phyloP scores from a whole-genome alignment of 2,329 filamentous ascomycete genomes.

The Trichophyton benhamiae region DNA sequence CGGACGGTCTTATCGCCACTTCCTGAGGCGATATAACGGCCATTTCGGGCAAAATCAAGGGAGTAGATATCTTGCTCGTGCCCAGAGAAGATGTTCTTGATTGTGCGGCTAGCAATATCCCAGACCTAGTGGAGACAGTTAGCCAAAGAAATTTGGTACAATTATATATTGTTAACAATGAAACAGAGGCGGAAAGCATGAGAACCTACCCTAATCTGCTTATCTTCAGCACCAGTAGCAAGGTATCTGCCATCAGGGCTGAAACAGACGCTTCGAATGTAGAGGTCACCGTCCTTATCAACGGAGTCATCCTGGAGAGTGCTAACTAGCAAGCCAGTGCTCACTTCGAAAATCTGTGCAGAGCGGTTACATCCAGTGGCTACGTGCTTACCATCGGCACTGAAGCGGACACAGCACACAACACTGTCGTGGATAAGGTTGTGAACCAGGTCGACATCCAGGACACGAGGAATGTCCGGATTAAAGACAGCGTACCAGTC shows the following conservation, averaged over 20 bases:
- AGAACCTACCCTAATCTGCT: slow-evolving; percentile 72
- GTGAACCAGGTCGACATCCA: slow-evolving; percentile 90
- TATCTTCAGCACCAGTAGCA: slow-evolving; percentile 93
- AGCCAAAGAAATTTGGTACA: background rate
- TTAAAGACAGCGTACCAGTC: slow-evolving; percentile 99
- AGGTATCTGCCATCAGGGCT: slow-evolving; percentile 90
- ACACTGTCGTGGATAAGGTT: slow-evolving; percentile 90
- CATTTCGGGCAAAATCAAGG: slow-evolving; percentile 85
- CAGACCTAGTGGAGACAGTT: slow-evolving; percentile 53
- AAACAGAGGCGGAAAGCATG: background rate
- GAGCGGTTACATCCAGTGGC: slow-evolving; percentile 95
- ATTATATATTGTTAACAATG: background rate
- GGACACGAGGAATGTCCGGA: slow-evolving; percentile 70
- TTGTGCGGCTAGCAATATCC: slow-evolving; percentile 74
- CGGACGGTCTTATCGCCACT: slow-evolving; percentile 90
- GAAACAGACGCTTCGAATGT: slow-evolving; percentile 97
- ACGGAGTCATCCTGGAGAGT: slow-evolving; percentile 80
- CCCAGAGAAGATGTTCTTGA: slow-evolving; percentile 86
- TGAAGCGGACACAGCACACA: slow-evolving; percentile 96
- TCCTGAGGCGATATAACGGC: slow-evolving; percentile 86
- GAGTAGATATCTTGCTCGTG: slow-evolving; percentile 99
- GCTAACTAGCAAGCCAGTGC: slow-evolving; percentile 73
- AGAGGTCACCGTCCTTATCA: slow-evolving; percentile 80
- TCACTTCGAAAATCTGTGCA: slow-evolving; percentile 98
- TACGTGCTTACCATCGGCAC: slow-evolving; percentile 85